phyloP scores from a whole-genome alignment of 257 asterid species.

The Perilla frutescens region DNA sequence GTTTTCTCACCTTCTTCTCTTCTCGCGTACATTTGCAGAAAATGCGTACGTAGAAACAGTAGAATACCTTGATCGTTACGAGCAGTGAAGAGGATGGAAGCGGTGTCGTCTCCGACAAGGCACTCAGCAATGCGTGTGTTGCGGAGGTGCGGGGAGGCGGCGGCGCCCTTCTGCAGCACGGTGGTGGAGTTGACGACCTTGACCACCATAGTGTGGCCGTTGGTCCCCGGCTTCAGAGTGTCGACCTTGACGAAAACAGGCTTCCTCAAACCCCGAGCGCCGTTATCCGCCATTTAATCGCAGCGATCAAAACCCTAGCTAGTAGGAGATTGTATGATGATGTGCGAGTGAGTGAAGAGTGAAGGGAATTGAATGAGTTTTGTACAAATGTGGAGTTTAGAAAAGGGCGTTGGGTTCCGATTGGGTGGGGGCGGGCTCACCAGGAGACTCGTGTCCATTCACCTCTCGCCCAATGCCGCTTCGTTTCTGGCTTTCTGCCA shows the following conservation, averaged over 20 bases:
- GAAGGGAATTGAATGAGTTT: neutral
- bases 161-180: slow-evolving; percentile 54
- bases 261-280: slow-evolving; percentile 48
- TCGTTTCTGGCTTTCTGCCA: neutral
- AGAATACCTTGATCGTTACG: slow-evolving; percentile 78
- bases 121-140: slow-evolving; percentile 75
- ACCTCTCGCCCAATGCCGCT: slow-evolving; percentile 25
- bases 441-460: slow-evolving; percentile 26
- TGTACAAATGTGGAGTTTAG: slow-evolving; percentile 2
- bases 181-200: slow-evolving; percentile 55
- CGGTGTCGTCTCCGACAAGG: slow-evolving; percentile 85
- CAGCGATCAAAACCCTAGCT: slow-evolving; percentile 36
- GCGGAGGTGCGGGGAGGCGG: slow-evolving; percentile 55
- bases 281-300: slow-evolving; percentile 47
- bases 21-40: neutral
- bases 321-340: slow-evolving; percentile 23
- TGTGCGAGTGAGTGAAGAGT: neutral
- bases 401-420: slow-evolving; percentile 43
- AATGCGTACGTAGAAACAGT: neutral
- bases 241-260: slow-evolving; percentile 79
- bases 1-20: too few species aligned
- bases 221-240: slow-evolving; percentile 57
- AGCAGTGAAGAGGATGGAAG: slow-evolving; percentile 68
- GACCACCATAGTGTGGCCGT: slow-evolving; percentile 67
- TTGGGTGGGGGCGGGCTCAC: slow-evolving; percentile 39